Evolutionary conservation across 202 grass and related monocot species (phyloP).

Genomic region (Panicum virgatum): DNA sequence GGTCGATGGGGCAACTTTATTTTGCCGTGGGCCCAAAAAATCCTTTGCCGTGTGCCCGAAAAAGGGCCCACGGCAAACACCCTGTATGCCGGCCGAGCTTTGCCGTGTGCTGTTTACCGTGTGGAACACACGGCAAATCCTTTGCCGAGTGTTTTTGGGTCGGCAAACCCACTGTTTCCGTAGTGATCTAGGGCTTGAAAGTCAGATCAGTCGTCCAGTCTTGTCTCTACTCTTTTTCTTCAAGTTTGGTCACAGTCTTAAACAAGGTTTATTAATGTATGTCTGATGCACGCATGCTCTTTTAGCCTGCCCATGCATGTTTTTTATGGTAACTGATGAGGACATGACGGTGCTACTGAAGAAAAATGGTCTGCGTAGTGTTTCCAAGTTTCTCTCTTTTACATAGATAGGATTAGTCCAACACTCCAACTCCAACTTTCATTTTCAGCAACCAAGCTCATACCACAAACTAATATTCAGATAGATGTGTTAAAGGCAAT

Average conservation of each 20-base stretch:
- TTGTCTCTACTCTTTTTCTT: slow-evolving; percentile 35
- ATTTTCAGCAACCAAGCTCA: neutral
- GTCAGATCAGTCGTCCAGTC: slow-evolving; percentile 26
- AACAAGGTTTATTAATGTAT: slow-evolving; percentile 22
- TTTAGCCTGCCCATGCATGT: neutral
- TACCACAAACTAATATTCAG: neutral
- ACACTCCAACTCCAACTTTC: neutral
- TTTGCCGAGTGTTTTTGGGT: too few species aligned
- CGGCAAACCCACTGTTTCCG: too few species aligned
- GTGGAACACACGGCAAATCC: too few species aligned
- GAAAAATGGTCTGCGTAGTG: too few species aligned
- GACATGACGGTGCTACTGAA: neutral
- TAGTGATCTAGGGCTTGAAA: slow-evolving; percentile 18
- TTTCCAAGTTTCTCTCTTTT: neutral
- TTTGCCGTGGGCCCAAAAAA: too few species aligned
- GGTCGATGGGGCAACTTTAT: too few species aligned
- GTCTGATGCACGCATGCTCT: slow-evolving; percentile 1
- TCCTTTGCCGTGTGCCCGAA: too few species aligned
- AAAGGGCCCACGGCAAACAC: too few species aligned
- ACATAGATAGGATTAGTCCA: neutral
- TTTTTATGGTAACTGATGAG: slow-evolving; percentile 8
- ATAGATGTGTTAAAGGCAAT: neutral
- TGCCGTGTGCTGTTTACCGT: too few species aligned
- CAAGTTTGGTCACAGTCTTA: slow-evolving; percentile 27
- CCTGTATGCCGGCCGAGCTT: too few species aligned